Conservation (phyloP, 768 basidiomycete species). For the Coprinopsis sp. region DNA sequence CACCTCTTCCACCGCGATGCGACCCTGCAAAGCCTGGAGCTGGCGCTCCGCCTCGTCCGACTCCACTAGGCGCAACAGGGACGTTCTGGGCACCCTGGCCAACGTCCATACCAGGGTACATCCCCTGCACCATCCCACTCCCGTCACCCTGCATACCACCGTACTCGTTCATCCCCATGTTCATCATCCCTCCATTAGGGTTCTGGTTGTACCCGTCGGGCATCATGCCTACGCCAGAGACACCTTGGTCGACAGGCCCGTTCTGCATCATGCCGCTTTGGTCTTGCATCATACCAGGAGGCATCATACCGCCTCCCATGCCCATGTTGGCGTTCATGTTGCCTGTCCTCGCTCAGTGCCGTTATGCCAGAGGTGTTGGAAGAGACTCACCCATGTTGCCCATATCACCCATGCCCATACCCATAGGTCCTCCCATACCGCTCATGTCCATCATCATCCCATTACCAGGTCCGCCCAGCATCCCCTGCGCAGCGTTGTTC, state of each 20-base stretch:
- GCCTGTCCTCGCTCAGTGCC: conserved; percentile 18
- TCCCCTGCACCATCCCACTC: conserved; percentile 56
- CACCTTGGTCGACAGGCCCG: conserved; percentile 14
- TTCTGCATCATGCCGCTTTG: conserved; percentile 29
- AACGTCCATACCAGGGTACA: conserved; percentile 65
- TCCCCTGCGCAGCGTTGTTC: conserved; percentile 49
- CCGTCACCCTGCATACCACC: conserved; percentile 78
- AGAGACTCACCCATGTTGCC: conserved; percentile 9
- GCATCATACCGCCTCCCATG: conserved; percentile 29
- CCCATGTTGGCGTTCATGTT: conserved; percentile 11
- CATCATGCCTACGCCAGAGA: conserved; percentile 32
- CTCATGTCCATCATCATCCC: conserved; percentile 85
- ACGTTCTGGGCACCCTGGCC: conserved; percentile 34
- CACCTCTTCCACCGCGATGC: conserved; percentile 10
- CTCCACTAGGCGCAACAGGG: conserved; percentile 41
- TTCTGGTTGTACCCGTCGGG: conserved; percentile 12
- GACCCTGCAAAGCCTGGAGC: too few relatives aligned
- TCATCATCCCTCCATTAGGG: conserved; percentile 54
- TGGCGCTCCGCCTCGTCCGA: conserved; percentile 26
- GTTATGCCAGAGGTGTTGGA: conserved; percentile 3
- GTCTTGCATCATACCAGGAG: conserved; percentile 48
- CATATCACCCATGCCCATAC: conserved; percentile 53
- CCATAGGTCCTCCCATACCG: conserved; percentile 44
- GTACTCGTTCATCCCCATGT: conserved; percentile 73
- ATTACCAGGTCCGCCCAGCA: conserved; percentile 60